These are phyloP conservation scores for Helenozyma rhizophorensis DNA, from an alignment of 805 yeast species.

Conservation along the genomic window DNA sequence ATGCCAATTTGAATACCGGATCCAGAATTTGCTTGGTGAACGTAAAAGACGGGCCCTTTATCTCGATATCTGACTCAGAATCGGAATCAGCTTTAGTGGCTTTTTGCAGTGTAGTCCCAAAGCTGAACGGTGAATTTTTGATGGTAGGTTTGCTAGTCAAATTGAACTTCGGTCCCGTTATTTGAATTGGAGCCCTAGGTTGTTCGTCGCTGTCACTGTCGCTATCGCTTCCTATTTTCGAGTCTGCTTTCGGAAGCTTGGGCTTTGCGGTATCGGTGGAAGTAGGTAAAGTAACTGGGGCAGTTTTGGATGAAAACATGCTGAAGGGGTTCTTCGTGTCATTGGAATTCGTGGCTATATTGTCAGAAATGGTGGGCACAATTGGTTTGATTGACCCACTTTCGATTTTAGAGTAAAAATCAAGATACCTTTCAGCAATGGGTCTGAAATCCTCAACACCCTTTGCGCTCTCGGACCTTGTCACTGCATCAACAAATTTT, in stretches of 20 bases:
- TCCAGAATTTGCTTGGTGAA: slow-evolving; percentile 36
- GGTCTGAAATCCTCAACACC: slow-evolving; percentile 54
- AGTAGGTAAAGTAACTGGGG: slow-evolving; percentile 3
- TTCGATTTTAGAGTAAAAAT: slow-evolving; percentile 42
- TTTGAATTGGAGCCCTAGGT: slow-evolving; percentile 13
- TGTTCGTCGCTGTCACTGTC: slow-evolving; percentile 27
- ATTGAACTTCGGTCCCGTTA: slow-evolving; percentile 36
- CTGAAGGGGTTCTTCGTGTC: slow-evolving; percentile 13
- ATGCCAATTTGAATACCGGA: slow-evolving; percentile 23
- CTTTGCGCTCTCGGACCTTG: slow-evolving; percentile 35
- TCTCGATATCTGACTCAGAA: slow-evolving; percentile 58
- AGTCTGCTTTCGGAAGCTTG: slow-evolving; percentile 13
- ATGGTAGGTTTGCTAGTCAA: slow-evolving; percentile 22
- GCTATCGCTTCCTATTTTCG: slow-evolving; percentile 13
- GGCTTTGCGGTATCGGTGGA: slow-evolving; percentile 4
- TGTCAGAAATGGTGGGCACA: too few species aligned
- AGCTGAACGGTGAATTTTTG: slow-evolving; percentile 35
- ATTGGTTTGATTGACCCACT: neutral
- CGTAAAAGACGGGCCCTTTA: slow-evolving; percentile 69
- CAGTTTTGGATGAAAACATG: neutral
- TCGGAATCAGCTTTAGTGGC: slow-evolving; percentile 41
- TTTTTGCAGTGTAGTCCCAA: slow-evolving; percentile 28
- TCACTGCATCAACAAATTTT: slow-evolving; percentile 49
- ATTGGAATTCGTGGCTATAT: too few species aligned
- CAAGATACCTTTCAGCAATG: slow-evolving; percentile 53